phyloP scores from a whole-genome alignment of 345 rosid species.

The Viola odorata region DNA sequence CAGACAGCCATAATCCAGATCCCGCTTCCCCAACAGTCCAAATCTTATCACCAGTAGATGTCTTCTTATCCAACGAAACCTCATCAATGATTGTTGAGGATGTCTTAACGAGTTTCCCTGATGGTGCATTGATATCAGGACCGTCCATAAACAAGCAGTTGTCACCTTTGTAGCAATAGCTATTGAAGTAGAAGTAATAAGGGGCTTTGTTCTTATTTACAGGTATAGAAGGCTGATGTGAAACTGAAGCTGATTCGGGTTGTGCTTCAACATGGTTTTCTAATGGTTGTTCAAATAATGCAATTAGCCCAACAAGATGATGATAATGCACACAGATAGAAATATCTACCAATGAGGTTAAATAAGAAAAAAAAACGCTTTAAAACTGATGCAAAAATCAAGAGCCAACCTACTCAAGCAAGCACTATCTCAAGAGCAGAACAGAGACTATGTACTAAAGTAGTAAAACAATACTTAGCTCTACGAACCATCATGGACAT shows the following conservation, averaged over 20 bases:
- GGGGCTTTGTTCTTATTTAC: conserved; percentile 21
- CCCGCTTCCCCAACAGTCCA: no score
- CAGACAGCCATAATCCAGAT: no score
- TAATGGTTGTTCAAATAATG: conserved; percentile 15
- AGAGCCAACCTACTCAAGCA: background rate
- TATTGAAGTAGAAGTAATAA: conserved; percentile 15
- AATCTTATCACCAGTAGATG: no score
- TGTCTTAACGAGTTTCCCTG: no score
- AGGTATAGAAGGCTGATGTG: conserved; percentile 4
- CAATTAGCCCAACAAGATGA: background rate
- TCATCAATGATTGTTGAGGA: no score
- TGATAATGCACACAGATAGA: background rate
- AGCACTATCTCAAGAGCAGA: background rate
- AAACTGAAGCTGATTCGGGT: background rate
- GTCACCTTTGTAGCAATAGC: conserved; percentile 22
- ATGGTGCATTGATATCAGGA: no score
- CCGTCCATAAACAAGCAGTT: background rate
- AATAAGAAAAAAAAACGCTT: background rate
- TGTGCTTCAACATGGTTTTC: conserved; percentile 16
- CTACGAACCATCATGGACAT: no score
- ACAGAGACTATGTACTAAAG: background rate
- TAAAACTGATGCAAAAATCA: background rate
- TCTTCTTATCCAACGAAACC: no score
- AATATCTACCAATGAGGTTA: no score
- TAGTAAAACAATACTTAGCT: no score